Evolutionary conservation across 116 monocot species (phyloP), one percentile per base, ranked within the genome.

Genomic region (Trichopus zeylanicus): DNA sequence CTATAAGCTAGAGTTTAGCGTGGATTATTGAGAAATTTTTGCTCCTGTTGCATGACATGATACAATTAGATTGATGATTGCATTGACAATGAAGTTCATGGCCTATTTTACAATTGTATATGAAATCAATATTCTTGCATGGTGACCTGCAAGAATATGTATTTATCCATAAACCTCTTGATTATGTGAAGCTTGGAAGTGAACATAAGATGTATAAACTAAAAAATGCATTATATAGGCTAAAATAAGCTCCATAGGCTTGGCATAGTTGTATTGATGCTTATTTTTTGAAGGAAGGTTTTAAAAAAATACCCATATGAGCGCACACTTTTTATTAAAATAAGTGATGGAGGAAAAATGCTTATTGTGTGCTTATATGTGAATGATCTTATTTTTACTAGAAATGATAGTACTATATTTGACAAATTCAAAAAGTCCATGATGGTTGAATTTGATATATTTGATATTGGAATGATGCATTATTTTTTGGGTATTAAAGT

Each of bases 351-450:
- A n/a, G 31, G n/a, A 18, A 32, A 56, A 32, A 56, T 56, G 31
- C 56, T 56, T n/a, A 32, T 56, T 56, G 56, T 31, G 1, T 56
- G 56, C 31, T 56, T 56, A 31, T 56, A 56, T 56, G 56, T 56
- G 18, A 18, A 31, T 56, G 56, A 56, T 31, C 31, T 56, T n/a
- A 56, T 56, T 19, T 56, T 31, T 56, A 56, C 31, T 31, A 19
- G 31, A 56, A 56, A 32, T 56, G 13, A 19, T 56, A 31, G 16
- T 31, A 32, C 20, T 1, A 30, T 56, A 3, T 56, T 56, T 56
- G 56, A 31, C 12, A 30, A 32, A 16, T 56, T 56, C 31, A 56
- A 56, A 7, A 56, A 56, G 31, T 56, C 31, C 16, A 56, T 56
- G 56, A 56, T 56, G 31, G 29, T 31, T 30, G 56, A 56, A 56